Evolutionary conservation across 257 asterid genomes (phyloP).

Genomic region (Salvia rosmarinus): DNA sequence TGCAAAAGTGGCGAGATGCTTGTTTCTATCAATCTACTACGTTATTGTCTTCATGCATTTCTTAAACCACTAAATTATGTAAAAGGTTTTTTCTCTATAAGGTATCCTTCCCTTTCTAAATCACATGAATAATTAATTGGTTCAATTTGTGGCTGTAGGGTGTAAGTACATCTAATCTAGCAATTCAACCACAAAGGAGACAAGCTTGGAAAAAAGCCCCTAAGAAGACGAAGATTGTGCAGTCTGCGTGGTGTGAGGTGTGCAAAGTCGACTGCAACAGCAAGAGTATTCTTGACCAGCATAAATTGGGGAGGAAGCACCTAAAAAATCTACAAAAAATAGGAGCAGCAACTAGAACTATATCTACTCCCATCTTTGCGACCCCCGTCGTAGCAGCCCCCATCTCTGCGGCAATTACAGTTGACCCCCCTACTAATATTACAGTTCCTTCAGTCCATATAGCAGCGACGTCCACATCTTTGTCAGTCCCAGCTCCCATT

Average conservation of each 20-base stretch:
- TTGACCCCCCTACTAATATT: not conserved
- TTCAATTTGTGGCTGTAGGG: conserved; percentile 37
- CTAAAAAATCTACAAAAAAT: conserved; percentile 57
- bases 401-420: conserved; percentile 24
- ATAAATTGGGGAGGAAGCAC: conserved; percentile 72
- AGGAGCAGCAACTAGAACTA: conserved; percentile 25
- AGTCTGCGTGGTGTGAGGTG: conserved; percentile 68
- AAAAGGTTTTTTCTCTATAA: not conserved
- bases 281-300: conserved; percentile 60
- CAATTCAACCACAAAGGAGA: conserved; percentile 32
- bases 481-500: conserved; percentile 21
- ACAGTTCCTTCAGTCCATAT: conserved; percentile 25
- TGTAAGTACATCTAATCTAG: conserved; percentile 34
- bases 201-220: conserved; percentile 33
- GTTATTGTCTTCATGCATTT: conserved; percentile 17
- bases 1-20: conserved; percentile 7
- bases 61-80: not conserved
- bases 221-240: conserved; percentile 57
- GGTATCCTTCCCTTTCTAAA: conserved; percentile 13
- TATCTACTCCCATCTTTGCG: conserved; percentile 8
- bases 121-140: not conserved
- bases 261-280: conserved; percentile 67
- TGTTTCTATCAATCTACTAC: not conserved
- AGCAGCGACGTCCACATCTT: conserved; percentile 23
- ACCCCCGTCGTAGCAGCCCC: conserved; percentile 22